These are phyloP conservation scores for Lactuca sativa DNA, from an alignment of 129 eudicot genomes.

Conservation along the genomic window DNA sequence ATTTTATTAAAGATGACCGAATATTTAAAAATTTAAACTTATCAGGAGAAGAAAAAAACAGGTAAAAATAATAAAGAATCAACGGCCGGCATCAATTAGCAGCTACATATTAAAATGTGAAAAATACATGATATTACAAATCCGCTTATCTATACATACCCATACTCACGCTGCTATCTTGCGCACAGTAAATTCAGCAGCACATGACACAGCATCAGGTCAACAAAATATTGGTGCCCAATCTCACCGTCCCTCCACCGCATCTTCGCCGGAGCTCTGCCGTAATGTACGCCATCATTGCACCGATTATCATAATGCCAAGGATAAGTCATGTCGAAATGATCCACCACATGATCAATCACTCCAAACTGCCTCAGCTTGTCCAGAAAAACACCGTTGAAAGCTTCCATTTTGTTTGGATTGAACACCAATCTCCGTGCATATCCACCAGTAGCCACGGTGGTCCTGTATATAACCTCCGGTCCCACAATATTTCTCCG, in stretches of 20 bases:
- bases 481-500: conserved; percentile 44
- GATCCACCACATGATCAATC: conserved; percentile 63
- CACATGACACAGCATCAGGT: conserved; percentile 88
- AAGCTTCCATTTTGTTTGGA: conserved; percentile 85
- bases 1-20: background rate
- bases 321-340: conserved; percentile 85
- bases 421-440: conserved; percentile 70
- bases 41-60: background rate
- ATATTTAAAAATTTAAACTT: too few species aligned
- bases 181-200: conserved; percentile 70
- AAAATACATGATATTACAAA: conserved; percentile 28
- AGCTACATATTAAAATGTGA: conserved; percentile 15
- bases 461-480: conserved; percentile 60
- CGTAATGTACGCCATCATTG: conserved; percentile 93
- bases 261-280: conserved; percentile 82
- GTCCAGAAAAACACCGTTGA: conserved; percentile 81
- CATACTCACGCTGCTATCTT: conserved; percentile 8
- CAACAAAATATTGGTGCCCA: conserved; percentile 96
- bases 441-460: conserved; percentile 83
- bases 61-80: conserved; percentile 25
- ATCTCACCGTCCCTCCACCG: conserved; percentile 89
- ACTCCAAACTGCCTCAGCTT: conserved; percentile 57
- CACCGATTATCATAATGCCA: conserved; percentile 96
- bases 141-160: background rate
- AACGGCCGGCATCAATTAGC: background rate